Base-by-base conservation (phyloP, 1,284 basidiomycete genomes). In the Apiotrichum laibachii region DNA sequence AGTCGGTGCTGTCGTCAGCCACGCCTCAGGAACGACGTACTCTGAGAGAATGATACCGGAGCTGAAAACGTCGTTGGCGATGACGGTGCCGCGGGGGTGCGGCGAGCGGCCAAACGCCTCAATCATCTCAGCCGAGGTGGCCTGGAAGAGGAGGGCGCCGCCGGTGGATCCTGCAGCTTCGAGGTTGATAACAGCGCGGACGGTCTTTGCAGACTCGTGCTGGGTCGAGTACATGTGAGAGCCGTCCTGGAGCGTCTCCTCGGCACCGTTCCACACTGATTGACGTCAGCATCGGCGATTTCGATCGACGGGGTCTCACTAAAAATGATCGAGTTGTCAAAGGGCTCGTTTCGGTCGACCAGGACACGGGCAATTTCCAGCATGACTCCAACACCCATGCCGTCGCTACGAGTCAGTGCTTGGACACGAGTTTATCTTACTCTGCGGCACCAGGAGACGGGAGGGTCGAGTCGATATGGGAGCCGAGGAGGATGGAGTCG, bases 111-210 rank as follows among this genome's bases (percentile, higher is more conserved):
- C 85, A 72, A 95, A 97, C 0, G 92, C 93, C 60, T 89, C 83
- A 19, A 98, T 90, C 92, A 99, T 96, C 72, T 93, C 86, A 63
- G 89, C 85, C 15, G 89, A 92, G 0, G 92, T 97, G 0, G 95
- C 95, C 80, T 99, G 95, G 82, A 99, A 99, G 15, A 98, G 83
- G 10, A 98, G 81, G 69, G 94, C 92, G 22, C 87, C 88, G 0
- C 95, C 94, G 7, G 85, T 88, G 0, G 88, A 87, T 0, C 95
- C 95, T 43, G 92, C 93, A 46, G 92, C 91, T 86, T 65, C 49
- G 43, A 54, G 55, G 59, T 63, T 64, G 45, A 65, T 60, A 6
- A 88, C 86, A 0, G 92, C 91, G 11, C 89, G 86, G 21, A 98
- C 86, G 16, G 88, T 91, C 67, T 83, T 72, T 10, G 86, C 85